These are phyloP conservation scores for Actinidia arguta DNA, from an alignment of 179 eudicot genomes.

Conservation along the genomic window DNA sequence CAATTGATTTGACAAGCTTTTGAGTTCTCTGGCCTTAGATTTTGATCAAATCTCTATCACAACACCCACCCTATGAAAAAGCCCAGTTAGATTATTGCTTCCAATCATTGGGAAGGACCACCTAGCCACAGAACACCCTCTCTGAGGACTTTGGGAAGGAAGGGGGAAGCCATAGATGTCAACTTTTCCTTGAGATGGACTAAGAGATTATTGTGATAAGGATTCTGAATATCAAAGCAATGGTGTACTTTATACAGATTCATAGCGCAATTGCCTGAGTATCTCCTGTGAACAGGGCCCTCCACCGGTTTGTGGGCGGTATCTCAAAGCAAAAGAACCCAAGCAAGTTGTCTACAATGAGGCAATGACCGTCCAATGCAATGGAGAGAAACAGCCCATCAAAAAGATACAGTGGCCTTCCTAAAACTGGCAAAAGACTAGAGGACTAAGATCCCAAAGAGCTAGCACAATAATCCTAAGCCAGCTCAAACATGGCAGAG, in stretches of 20 bases:
- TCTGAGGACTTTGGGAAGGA: background rate
- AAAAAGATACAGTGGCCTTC: background rate
- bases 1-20: too few relatives aligned
- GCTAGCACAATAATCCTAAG: background rate
- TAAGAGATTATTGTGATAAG: slow-evolving; percentile 27
- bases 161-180: slow-evolving; percentile 13
- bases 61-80: background rate
- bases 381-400: too few relatives aligned
- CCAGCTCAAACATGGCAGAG: background rate
- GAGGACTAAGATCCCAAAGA: background rate
- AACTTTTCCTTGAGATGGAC: slow-evolving; percentile 14
- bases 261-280: slow-evolving; percentile 19
- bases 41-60: background rate
- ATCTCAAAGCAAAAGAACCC: slow-evolving; percentile 17
- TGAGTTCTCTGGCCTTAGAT: background rate
- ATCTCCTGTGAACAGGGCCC: slow-evolving; percentile 12
- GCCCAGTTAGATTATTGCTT: background rate
- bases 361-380: background rate
- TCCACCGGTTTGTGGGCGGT: slow-evolving; percentile 16
- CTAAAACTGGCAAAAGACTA: background rate
- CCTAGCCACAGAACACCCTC: background rate
- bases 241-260: slow-evolving; percentile 17
- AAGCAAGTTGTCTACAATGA: slow-evolving; percentile 15
- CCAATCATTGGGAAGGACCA: slow-evolving; percentile 28
- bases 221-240: slow-evolving; percentile 29